phyloP scores from a whole-genome alignment of 2,329 filamentous ascomycete genomes.

The Phialemonium atrogriseum region DNA sequence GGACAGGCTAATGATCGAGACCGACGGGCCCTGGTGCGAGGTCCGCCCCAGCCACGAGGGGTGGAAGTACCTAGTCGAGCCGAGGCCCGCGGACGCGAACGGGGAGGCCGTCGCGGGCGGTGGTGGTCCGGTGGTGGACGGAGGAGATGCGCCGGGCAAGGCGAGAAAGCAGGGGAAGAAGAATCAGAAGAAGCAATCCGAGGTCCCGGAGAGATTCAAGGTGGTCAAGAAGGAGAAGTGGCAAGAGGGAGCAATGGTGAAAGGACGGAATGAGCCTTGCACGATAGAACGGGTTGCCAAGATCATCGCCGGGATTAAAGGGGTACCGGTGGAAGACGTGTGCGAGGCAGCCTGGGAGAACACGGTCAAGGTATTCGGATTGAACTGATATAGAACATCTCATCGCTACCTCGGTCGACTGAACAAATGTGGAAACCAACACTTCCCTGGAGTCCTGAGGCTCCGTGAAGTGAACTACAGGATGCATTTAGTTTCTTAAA shows the following conservation, averaged over 20 bases:
- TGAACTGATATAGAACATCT: slow-evolving; percentile 51
- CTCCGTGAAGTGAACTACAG: too few relatives aligned
- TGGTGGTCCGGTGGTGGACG: slow-evolving; percentile 1
- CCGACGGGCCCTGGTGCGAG: slow-evolving; percentile 96
- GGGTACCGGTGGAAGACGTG: slow-evolving; percentile 68
- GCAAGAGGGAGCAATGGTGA: slow-evolving; percentile 79
- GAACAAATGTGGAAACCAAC: too few relatives aligned
- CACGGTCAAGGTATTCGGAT: slow-evolving; percentile 68
- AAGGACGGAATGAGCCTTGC: slow-evolving; percentile 89
- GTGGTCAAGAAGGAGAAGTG: slow-evolving; percentile 95
- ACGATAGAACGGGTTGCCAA: slow-evolving; percentile 81
- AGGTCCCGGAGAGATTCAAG: slow-evolving; percentile 66
- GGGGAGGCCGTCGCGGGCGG: slow-evolving; percentile 2
- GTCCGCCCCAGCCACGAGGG: slow-evolving; percentile 84
- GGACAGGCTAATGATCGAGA: slow-evolving; percentile 83
- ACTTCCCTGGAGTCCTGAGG: too few relatives aligned
- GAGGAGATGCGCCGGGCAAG: slow-evolving; percentile 1
- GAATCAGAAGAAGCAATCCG: slow-evolving; percentile 52
- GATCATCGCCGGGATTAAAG: slow-evolving; percentile 82
- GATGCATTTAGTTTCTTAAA: too few relatives aligned
- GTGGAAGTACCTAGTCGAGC: slow-evolving; percentile 55
- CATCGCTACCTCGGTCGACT: too few relatives aligned
- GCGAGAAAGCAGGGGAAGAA: slow-evolving; percentile 26
- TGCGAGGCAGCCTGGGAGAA: slow-evolving; percentile 82
- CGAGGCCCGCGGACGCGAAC: slow-evolving; percentile 17